Conservation (phyloP, 176 grass and related monocot genomes). For the Metroxylon sagu region DNA sequence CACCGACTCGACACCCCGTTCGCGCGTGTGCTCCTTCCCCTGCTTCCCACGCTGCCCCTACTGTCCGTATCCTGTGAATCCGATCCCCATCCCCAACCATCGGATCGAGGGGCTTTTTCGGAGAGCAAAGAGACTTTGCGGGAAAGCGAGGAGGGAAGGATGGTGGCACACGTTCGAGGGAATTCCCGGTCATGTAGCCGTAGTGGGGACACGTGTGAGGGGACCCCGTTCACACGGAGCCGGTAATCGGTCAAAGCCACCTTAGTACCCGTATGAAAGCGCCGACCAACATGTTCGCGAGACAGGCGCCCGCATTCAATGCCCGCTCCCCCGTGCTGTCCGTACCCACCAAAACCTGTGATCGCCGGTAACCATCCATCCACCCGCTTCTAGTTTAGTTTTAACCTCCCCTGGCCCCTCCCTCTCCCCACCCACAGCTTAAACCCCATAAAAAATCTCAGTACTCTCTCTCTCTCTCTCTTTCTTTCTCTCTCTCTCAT, state of each 20-base stretch:
- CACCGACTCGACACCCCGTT: no score
- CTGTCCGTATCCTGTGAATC: no score
- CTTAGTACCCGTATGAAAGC: neutral
- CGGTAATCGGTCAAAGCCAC: neutral
- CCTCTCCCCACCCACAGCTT: neutral
- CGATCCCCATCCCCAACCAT: no score
- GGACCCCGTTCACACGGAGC: neutral
- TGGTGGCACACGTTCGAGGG: no score
- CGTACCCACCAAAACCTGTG: neutral
- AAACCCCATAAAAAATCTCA: neutral
- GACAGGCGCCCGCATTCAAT: neutral
- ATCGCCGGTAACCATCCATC: neutral
- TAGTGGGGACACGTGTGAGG: neutral
- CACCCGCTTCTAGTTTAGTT: no score
- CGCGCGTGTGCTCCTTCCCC: neutral
- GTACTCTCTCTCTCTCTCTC: neutral
- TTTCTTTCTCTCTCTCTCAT: neutral
- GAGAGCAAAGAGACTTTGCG: no score
- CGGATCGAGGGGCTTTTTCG: no score
- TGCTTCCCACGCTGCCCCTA: no score
- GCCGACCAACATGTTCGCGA: neutral
- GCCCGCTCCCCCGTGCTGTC: neutral
- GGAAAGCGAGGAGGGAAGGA: no score
- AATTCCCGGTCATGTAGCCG: neutral
- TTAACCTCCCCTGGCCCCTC: no score